A percentile compares a stretch with the other conserved stretches of the same genome.
Evolutionary conservation across 768 basidiomycete species (phyloP).

Genomic region (Suillus paluster): DNA sequence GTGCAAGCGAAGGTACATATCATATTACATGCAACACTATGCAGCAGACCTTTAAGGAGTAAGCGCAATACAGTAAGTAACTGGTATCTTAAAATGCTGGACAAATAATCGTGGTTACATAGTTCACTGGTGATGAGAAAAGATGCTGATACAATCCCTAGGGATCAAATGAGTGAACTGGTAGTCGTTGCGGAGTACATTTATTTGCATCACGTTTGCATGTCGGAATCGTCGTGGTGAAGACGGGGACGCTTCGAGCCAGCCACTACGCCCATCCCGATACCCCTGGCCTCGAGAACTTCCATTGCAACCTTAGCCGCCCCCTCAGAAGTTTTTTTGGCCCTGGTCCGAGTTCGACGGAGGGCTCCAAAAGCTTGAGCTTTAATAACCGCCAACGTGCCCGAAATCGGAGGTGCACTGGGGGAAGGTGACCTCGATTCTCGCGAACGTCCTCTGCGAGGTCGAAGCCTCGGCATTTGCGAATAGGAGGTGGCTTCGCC

Average conservation of each 20-base stretch:
- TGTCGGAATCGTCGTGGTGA: constrained; percentile 55
- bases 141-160: constrained; percentile 7
- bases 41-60: constrained; percentile 36
- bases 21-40: constrained; percentile 45
- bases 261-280: constrained; percentile 52
- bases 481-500: constrained; percentile 52
- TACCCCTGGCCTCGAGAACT: constrained; percentile 81
- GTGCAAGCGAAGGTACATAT: constrained; percentile 37
- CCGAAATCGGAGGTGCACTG: constrained; percentile 58
- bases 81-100: constrained; percentile 31
- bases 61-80: constrained; percentile 35
- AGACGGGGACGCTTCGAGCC: constrained; percentile 49
- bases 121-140: constrained; percentile 21
- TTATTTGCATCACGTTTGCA: constrained; percentile 34
- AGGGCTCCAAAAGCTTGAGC: constrained; percentile 88
- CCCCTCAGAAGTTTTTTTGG: constrained; percentile 73
- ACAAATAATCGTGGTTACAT: constrained; percentile 22
- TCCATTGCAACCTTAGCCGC: constrained; percentile 78
- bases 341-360: constrained; percentile 74
- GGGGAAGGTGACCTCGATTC: constrained; percentile 54
- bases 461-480: constrained; percentile 46
- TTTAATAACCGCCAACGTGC: constrained; percentile 89
- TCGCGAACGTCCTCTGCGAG: constrained; percentile 53
- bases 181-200: constrained; percentile 1
- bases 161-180: constrained; percentile 8